phyloP scores from a whole-genome alignment of 169 alveolate genomes.

The Theileria parva region DNA sequence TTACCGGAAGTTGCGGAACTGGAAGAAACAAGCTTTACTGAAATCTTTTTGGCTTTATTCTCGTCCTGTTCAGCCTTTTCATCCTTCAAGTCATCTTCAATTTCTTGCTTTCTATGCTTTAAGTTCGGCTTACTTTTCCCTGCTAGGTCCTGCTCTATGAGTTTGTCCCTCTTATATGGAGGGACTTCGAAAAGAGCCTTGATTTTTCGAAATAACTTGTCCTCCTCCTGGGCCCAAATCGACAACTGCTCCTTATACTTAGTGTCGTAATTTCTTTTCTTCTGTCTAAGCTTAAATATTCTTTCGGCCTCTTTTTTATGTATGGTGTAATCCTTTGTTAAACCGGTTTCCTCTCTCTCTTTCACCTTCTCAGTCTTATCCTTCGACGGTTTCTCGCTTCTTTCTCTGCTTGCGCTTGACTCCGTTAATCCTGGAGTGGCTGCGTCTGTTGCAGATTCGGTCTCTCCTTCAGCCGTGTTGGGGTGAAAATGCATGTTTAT shows the following conservation, averaged over 20 bases:
- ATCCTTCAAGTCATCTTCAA: conserved; percentile 42
- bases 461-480: background rate
- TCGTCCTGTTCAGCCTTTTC: conserved; percentile 45
- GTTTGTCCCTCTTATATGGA: conserved; percentile 39
- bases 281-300: conserved; percentile 41
- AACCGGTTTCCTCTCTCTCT: background rate
- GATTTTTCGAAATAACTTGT: conserved; percentile 46
- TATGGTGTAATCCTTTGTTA: conserved; percentile 60
- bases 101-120: conserved; percentile 38
- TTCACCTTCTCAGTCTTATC: conserved; percentile 5
- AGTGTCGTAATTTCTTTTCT: conserved; percentile 63
- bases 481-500: conserved; percentile 19
- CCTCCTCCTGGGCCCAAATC: conserved; percentile 74
- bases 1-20: background rate
- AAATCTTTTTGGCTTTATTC: background rate
- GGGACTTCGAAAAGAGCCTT: conserved; percentile 42
- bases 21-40: background rate
- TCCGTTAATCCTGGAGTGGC: background rate
- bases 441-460: background rate
- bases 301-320: conserved; percentile 71
- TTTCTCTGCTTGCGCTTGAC: conserved; percentile 17
- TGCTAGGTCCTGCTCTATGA: conserved; percentile 49
- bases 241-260: conserved; percentile 59
- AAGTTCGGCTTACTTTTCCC: conserved; percentile 38
- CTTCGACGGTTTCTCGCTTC: conserved; percentile 6